phyloP scores from a whole-genome alignment of 345 rosid genomes.

The Lumnitzera racemosa region DNA sequence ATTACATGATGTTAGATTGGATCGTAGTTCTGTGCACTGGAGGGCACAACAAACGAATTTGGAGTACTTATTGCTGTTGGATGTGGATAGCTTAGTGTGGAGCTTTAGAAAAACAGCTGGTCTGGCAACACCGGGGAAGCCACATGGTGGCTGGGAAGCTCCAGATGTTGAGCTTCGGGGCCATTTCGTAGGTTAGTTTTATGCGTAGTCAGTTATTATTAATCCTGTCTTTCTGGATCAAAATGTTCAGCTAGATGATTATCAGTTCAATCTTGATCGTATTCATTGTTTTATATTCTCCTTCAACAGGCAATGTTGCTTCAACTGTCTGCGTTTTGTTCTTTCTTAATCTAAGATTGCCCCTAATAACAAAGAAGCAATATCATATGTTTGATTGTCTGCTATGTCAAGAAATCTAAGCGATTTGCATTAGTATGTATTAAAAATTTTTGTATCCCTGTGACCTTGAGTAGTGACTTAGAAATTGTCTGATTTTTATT shows the following conservation, averaged over 20 bases:
- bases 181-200: conserved; percentile 73
- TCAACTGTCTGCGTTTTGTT: too few species aligned
- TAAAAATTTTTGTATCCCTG: too few species aligned
- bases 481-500: too few species aligned
- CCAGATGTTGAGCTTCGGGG: conserved; percentile 73
- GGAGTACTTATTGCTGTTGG: conserved; percentile 75
- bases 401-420: too few species aligned
- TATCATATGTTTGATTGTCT: too few species aligned
- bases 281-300: too few species aligned
- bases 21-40: conserved; percentile 51
- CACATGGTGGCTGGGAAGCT: conserved; percentile 88
- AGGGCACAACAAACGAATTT: conserved; percentile 81
- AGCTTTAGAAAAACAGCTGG: conserved; percentile 81
- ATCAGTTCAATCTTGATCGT: neutral
- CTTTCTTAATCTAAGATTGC: too few species aligned
- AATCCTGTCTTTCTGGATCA: neutral
- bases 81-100: conserved; percentile 73
- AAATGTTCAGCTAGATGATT: neutral
- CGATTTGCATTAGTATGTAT: too few species aligned
- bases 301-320: too few species aligned
- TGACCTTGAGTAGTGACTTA: too few species aligned
- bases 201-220: neutral
- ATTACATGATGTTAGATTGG: conserved; percentile 73
- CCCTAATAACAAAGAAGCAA: too few species aligned
- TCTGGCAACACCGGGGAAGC: conserved; percentile 49